phyloP scores from a whole-genome alignment of 2,329 filamentous ascomycete genomes.

The Hyphodiscus sp. region DNA sequence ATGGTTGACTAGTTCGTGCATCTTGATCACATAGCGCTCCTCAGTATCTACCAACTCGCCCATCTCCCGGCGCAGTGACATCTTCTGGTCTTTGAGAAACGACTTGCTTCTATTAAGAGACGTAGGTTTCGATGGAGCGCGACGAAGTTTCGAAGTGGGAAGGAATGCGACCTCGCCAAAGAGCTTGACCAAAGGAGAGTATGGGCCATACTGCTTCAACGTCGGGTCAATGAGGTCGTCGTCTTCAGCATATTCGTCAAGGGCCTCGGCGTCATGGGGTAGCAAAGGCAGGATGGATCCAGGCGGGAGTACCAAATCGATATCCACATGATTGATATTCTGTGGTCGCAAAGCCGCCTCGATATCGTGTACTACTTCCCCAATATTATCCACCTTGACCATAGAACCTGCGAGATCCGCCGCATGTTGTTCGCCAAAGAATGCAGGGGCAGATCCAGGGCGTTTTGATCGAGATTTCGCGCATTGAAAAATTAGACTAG shows the following conservation, averaged over 20 bases:
- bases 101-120: slow-evolving; percentile 70
- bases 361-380: slow-evolving; percentile 66
- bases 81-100: slow-evolving; percentile 76
- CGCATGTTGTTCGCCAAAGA: slow-evolving; percentile 90
- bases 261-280: slow-evolving; percentile 35
- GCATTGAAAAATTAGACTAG: slow-evolving; percentile 52
- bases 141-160: slow-evolving; percentile 75
- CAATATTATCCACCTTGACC: slow-evolving; percentile 70
- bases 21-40: slow-evolving; percentile 83
- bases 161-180: slow-evolving; percentile 82
- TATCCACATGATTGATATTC: slow-evolving; percentile 74
- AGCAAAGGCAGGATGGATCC: slow-evolving; percentile 62
- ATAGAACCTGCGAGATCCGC: slow-evolving; percentile 84
- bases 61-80: slow-evolving; percentile 80
- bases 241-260: slow-evolving; percentile 54
- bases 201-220: slow-evolving; percentile 66
- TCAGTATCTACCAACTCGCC: slow-evolving; percentile 89
- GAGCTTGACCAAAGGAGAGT: slow-evolving; percentile 68
- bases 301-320: slow-evolving; percentile 79
- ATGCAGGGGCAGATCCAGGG: slow-evolving; percentile 51
- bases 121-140: slow-evolving; percentile 81
- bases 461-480: slow-evolving; percentile 40
- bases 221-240: slow-evolving; percentile 60
- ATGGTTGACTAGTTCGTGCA: slow-evolving; percentile 74
- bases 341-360: slow-evolving; percentile 73